Percentiles rank a stretch among this genome's conserved stretches.
Conservation (phyloP, 1,284 basidiomycete genomes). For the Apiotrichum gamsii region DNA sequence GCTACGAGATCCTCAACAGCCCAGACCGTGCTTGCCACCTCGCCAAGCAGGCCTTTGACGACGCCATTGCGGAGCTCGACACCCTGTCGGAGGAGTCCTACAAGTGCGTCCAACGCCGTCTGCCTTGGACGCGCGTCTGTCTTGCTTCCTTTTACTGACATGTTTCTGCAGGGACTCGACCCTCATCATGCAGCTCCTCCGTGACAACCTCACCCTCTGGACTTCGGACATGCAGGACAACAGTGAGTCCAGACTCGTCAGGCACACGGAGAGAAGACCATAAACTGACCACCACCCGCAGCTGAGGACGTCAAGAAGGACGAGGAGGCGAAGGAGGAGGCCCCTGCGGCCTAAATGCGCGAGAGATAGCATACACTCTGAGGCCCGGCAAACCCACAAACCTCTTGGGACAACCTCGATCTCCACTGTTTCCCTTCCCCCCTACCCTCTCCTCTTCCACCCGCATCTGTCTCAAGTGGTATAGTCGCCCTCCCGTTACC, state of each 20-base stretch:
- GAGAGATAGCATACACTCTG: slow-evolving; percentile 16
- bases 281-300: neutral
- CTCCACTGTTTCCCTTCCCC: slow-evolving; percentile 18
- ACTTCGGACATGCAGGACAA: slow-evolving; percentile 78
- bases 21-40: slow-evolving; percentile 99
- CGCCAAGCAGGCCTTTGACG: slow-evolving; percentile 99
- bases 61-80: slow-evolving; percentile 99
- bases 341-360: slow-evolving; percentile 31
- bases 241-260: slow-evolving; percentile 27
- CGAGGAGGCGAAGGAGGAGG: slow-evolving; percentile 40
- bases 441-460: no score
- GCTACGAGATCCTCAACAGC: slow-evolving; percentile 96
- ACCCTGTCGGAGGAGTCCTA: slow-evolving; percentile 99
- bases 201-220: slow-evolving; percentile 98
- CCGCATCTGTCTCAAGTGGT: slow-evolving; percentile 19
- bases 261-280: no score
- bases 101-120: slow-evolving; percentile 63
- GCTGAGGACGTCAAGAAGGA: slow-evolving; percentile 34
- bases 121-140: no score
- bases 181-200: slow-evolving; percentile 97
- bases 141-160: neutral
- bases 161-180: slow-evolving; percentile 61
- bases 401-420: slow-evolving; percentile 17
- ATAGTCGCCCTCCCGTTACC: slow-evolving; percentile 15
- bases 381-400: slow-evolving; percentile 15